Conservation (phyloP, 306 rosid species). For the Malus sieversii region DNA sequence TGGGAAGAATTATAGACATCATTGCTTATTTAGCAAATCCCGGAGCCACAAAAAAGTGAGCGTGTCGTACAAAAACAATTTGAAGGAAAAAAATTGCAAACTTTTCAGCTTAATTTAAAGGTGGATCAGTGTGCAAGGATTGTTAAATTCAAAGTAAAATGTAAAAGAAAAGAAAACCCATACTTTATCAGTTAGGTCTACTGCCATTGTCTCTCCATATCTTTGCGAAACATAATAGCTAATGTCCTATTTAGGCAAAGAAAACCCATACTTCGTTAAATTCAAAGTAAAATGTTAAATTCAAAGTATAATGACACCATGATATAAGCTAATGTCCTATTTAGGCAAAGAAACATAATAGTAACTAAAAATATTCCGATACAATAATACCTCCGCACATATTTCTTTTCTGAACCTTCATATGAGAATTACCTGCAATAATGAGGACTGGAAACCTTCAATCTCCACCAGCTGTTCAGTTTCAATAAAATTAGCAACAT, state of each 20-base stretch:
- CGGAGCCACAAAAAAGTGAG: neutral
- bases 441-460: neutral
- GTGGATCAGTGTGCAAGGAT: neutral
- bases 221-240: slow-evolving; percentile 49
- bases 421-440: no score
- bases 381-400: no score
- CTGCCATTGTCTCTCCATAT: slow-evolving; percentile 70
- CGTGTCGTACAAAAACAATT: neutral
- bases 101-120: neutral
- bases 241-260: no score
- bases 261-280: no score
- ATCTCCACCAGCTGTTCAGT: slow-evolving; percentile 77
- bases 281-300: no score
- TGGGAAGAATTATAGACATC: no score
- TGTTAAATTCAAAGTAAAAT: slow-evolving; percentile 6
- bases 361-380: no score
- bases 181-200: slow-evolving; percentile 88
- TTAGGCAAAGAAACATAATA: no score
- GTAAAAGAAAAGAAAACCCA: slow-evolving; percentile 14
- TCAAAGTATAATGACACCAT: slow-evolving; percentile 13
- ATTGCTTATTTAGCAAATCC: neutral
- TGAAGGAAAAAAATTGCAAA: neutral
- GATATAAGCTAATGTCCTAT: no score
- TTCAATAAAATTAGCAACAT: slow-evolving; percentile 89
- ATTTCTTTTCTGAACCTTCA: no score